Evolutionary conservation across 768 basidiomycete species (phyloP).

Genomic region (Boletus sp.): DNA sequence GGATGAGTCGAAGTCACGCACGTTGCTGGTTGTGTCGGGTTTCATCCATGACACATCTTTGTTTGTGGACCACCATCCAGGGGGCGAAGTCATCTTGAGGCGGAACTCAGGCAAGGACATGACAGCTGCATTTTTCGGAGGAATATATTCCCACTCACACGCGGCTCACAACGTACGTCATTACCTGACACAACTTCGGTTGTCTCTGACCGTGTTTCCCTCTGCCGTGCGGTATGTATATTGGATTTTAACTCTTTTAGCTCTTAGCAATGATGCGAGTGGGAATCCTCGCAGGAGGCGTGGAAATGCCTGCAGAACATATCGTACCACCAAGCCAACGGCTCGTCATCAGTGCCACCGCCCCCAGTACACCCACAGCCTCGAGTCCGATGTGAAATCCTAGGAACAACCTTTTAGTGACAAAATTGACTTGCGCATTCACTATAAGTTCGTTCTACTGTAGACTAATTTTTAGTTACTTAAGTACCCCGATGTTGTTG

Average conservation of each 20-base stretch:
- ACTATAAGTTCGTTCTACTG: slow-evolving; percentile 18
- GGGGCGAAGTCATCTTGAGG: slow-evolving; percentile 61
- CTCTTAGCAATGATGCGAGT: slow-evolving; percentile 78
- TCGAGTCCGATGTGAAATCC: neutral
- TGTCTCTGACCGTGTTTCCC: slow-evolving; percentile 6
- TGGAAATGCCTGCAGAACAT: slow-evolving; percentile 48
- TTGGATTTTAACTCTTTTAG: slow-evolving; percentile 25
- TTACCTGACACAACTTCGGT: neutral
- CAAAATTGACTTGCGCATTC: neutral
- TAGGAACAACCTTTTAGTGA: neutral
- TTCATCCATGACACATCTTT: slow-evolving; percentile 83
- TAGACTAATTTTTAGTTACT: slow-evolving; percentile 4
- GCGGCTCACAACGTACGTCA: slow-evolving; percentile 72
- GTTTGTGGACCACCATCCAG: slow-evolving; percentile 78
- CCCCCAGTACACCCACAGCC: slow-evolving; percentile 2
- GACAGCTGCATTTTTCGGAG: slow-evolving; percentile 84
- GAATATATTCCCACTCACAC: slow-evolving; percentile 78
- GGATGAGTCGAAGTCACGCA: slow-evolving; percentile 60
- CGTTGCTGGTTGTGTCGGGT: slow-evolving; percentile 74
- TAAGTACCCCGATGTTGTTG: neutral
- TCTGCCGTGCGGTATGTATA: neutral
- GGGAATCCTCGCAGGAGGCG: slow-evolving; percentile 63
- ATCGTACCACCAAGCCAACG: slow-evolving; percentile 46
- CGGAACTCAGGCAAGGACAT: slow-evolving; percentile 75
- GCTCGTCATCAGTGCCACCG: slow-evolving; percentile 31